Base-by-base conservation (phyloP, 192 early-diverging fungal genomes). In the Geranomyces variabilis region DNA sequence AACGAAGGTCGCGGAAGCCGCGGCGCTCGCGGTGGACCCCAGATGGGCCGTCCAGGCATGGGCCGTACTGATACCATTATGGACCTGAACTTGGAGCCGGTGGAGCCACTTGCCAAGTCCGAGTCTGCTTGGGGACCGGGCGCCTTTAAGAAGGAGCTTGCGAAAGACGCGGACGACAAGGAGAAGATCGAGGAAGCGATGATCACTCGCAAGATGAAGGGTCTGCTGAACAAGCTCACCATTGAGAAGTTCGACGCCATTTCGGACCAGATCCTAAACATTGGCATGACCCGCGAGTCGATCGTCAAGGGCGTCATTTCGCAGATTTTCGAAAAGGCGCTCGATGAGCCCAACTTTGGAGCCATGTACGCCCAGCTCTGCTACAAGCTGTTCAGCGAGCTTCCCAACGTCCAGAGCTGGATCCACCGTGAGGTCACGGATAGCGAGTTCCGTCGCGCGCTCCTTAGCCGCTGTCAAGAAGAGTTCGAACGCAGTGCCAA, bases 191-290 rank as follows among this genome's bases (percentile, higher is more conserved):
- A 74, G 36, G 67, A 66, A 9, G 71, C 43, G 0, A 51, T 70
- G n/a, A 66, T 77, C 19, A 30, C 15, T 44, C 83, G 87, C 49
- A 92, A 94, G 87, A 89, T 92, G 19, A 93, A 92, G 83, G 87
- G 88, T 66, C 81, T 96, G 21, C 83, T 99, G 64, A 99, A 99
- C 88, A 99, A 99, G 87, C 80, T 99, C 66, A 96, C 97, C 2
- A 80, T 93, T 0, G 97, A 99, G 74, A 96, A 93, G 80, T 99
- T 98, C 75, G 93, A 93, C 31, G 75, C 79, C 15, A 89, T 99
- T 28, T 89, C 91, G 6, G 84, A 86, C 66, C 90, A 98, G 79
- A 91, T 99, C 55, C 75, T 94, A 30, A 81, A 86, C 22, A 87
- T 87, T 77, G 93, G 90, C 24, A 90, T 94, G 64, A 82, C 88